phyloP scores from a whole-genome alignment of 129 eudicot genomes.

The Arctium minus region DNA sequence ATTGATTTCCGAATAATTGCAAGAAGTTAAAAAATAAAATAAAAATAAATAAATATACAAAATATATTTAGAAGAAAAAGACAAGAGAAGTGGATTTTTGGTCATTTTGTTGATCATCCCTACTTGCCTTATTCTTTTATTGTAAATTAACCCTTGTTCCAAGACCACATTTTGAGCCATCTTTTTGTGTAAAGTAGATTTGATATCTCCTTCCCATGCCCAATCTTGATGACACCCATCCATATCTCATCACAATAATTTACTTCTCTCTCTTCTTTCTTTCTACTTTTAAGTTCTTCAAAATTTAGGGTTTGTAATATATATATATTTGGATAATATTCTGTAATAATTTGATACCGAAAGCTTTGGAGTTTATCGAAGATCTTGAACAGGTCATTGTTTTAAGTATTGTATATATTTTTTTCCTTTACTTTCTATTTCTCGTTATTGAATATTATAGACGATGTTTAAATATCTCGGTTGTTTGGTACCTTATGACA shows the following conservation, averaged over 20 bases:
- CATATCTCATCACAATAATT: background rate
- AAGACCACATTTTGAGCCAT: background rate
- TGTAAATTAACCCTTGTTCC: background rate
- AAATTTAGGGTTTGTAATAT: background rate
- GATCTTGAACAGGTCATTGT: too few relatives aligned
- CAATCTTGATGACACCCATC: background rate
- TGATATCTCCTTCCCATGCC: background rate
- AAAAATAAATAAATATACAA: too few relatives aligned
- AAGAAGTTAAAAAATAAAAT: background rate
- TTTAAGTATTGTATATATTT: too few relatives aligned
- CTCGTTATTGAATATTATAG: too few relatives aligned
- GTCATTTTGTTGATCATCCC: background rate
- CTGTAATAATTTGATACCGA: too few relatives aligned
- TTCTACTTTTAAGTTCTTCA: background rate
- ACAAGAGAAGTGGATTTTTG: background rate
- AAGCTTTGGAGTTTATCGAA: too few relatives aligned
- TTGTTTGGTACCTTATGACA: too few relatives aligned
- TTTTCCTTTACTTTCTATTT: too few relatives aligned
- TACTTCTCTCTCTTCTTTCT: too few relatives aligned
- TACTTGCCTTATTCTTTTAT: background rate
- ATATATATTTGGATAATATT: too few relatives aligned
- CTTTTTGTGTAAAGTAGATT: background rate
- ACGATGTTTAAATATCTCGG: too few relatives aligned
- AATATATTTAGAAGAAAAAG: background rate
- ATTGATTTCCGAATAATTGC: background rate